Base-by-base conservation (phyloP, 176 grass and related monocot genomes). In the Themeda triandra region DNA sequence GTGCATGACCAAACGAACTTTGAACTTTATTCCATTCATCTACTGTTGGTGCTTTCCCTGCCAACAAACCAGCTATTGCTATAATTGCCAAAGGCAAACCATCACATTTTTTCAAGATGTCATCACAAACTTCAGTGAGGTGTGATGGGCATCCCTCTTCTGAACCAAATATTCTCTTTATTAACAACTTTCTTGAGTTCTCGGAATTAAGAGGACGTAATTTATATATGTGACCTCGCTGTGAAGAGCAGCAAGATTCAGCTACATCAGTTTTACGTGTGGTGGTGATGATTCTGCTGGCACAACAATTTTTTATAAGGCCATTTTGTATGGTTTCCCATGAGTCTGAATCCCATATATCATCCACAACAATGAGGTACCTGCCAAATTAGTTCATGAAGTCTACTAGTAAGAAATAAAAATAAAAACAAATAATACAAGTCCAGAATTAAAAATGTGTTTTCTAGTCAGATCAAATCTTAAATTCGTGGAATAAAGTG, bases 341-440 rank as follows among this genome's bases (percentile, higher is more conserved):
- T 30, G 14, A 10, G 30, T 17, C 1, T 8, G 14, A 19, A 19
- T 13, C 15, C 60, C 77, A 79, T 11, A 79, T 8, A 65, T 79
- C 76, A 45, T 79, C 76, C 2, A 79, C 30, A 19, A 79, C 59
- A 21, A 79, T 23, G 13, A 79, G 30, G 17, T 79, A 79, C 77
- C 77, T 66, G 14, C 24, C 4, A 51, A 51, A 51, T 51, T 51
- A 51, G 5, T 51, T 51, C 2, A 17, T 19, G 1, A 51, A 51
- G 15, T 51, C 5, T 51, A 51, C 19, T 51, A 51, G 48, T 19
- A 51, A 51, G 48, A 17, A 51, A 1, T 51, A 51, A 15, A 51
- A 19, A n/a, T 51, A 14, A 51, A 19, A 51, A 49, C 5, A 49
- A 17, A 17, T 51, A 51, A 6, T 19, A 51, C 1, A 13, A 51